Conservation (phyloP, 192 early-diverging fungal species). For the Podila epicladia region DNA sequence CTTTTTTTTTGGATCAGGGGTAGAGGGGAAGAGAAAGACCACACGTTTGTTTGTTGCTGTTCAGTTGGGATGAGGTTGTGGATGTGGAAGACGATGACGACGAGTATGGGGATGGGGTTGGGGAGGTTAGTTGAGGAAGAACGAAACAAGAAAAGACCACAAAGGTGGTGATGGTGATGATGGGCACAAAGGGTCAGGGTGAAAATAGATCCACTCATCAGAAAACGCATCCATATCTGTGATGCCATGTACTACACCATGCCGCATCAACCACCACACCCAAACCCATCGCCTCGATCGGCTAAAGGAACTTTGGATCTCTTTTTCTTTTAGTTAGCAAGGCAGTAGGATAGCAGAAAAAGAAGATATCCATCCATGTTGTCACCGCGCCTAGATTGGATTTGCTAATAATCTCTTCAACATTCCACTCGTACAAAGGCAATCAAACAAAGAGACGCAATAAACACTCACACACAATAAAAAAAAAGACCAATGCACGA, state of each 20-base stretch:
- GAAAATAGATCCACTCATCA: not conserved
- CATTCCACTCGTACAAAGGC: not conserved
- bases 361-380: not conserved
- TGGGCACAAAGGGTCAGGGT: not conserved
- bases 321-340: too few species aligned
- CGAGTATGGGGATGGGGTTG: not conserved
- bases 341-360: not conserved
- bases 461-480: too few species aligned
- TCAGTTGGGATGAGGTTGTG: too few species aligned
- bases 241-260: too few species aligned
- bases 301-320: too few species aligned
- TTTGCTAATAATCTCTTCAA: slow-evolving; percentile 3
- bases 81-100: not conserved
- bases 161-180: not conserved
- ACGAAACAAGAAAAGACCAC: not conserved
- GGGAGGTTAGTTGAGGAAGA: not conserved
- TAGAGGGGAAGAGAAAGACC: too few species aligned
- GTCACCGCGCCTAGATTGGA: not conserved
- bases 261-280: too few species aligned
- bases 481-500: too few species aligned
- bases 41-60: too few species aligned
- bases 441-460: too few species aligned
- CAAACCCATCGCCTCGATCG: too few species aligned
- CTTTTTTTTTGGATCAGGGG: too few species aligned
- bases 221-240: not conserved